A percentile compares a stretch with the other conserved stretches of the same genome.
Evolutionary conservation across 2,329 filamentous ascomycete genomes (phyloP).

Genomic region (Pseudogymnoascus sp.): DNA sequence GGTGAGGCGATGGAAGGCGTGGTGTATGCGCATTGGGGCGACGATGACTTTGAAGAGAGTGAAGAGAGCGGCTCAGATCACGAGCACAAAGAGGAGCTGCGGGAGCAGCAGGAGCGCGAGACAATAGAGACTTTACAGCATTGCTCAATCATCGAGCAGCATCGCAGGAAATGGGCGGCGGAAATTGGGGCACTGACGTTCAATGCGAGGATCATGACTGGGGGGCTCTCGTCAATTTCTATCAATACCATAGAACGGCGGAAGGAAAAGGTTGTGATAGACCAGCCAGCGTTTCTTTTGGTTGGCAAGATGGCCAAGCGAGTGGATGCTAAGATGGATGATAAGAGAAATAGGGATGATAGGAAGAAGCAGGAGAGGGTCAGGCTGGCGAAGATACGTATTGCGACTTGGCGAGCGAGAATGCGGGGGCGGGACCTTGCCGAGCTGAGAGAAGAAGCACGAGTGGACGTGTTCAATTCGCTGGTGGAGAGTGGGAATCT

Average conservation of each 20-base stretch:
- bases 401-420: not conserved
- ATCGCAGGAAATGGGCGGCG: conserved; percentile 1
- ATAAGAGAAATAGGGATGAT: not conserved
- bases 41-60: not conserved
- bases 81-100: not conserved
- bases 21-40: not conserved
- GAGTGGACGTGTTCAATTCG: not conserved
- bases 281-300: not conserved
- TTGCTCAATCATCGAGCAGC: not conserved
- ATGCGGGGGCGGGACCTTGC: not conserved
- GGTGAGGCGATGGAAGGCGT: not conserved
- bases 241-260: not conserved
- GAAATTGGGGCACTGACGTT: not conserved
- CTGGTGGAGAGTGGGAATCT: not conserved
- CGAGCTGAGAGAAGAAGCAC: not conserved
- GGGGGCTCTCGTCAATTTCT: not conserved
- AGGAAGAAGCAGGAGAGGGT: not conserved
- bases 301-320: not conserved
- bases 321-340: not conserved
- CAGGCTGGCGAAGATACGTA: not conserved
- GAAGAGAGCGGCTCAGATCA: not conserved
- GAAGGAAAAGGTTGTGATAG: not conserved
- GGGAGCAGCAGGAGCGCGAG: not conserved
- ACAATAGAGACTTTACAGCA: not conserved
- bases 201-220: not conserved